Conservation (phyloP, 495 filamentous ascomycete genomes). For the Neurospora hispaniola region DNA sequence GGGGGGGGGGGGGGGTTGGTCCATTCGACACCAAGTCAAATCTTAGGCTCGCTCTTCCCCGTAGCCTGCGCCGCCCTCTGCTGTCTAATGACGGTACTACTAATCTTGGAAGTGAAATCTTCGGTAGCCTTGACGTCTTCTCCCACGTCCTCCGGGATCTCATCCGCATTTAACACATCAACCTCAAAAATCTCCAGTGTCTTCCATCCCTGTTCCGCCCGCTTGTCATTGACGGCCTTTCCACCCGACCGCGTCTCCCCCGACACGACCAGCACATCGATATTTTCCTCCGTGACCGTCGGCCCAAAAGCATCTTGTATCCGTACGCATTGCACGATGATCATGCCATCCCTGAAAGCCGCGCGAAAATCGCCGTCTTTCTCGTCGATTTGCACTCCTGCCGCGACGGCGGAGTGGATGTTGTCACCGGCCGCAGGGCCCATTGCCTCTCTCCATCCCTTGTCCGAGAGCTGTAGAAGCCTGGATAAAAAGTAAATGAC, state of each 20-base stretch:
- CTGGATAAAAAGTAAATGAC: conserved; percentile 61
- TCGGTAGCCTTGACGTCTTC: conserved; percentile 25
- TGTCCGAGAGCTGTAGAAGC: conserved; percentile 46
- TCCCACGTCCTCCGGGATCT: conserved; percentile 33
- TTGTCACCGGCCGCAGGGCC: background rate
- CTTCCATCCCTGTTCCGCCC: conserved; percentile 67
- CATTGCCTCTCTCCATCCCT: conserved; percentile 25
- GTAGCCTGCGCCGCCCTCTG: conserved; percentile 23
- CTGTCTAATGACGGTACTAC: conserved; percentile 61
- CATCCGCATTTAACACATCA: conserved; percentile 71
- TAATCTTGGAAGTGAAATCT: conserved; percentile 74
- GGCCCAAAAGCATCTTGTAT: conserved; percentile 87
- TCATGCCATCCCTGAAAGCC: conserved; percentile 29
- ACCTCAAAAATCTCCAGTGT: conserved; percentile 75
- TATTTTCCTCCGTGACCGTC: conserved; percentile 70
- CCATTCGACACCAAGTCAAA: background rate
- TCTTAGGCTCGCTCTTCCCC: background rate
- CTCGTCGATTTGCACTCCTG: conserved; percentile 11
- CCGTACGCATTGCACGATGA: conserved; percentile 61
- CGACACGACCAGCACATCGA: conserved; percentile 80
- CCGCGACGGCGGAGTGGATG: background rate
- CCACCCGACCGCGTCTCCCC: conserved; percentile 80
- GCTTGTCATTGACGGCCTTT: conserved; percentile 68
- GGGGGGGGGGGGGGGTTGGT: too few relatives aligned
- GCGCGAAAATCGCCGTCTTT: conserved; percentile 29